A percentile compares a stretch with the other conserved stretches of the same genome.
Conservation (phyloP, 345 rosid genomes). For the Theobroma cacao region DNA sequence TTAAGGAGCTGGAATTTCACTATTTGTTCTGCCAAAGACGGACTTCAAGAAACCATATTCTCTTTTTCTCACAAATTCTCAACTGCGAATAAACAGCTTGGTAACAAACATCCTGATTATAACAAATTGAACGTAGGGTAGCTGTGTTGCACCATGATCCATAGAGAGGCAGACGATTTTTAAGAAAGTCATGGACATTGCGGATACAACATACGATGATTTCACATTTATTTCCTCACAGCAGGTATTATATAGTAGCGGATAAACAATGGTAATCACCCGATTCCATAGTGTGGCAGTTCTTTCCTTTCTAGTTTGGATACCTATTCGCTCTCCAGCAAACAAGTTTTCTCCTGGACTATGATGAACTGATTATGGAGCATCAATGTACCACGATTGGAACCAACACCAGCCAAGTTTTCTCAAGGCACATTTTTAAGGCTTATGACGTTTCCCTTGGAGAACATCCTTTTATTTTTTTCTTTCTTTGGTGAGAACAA, state of each 20-base stretch:
- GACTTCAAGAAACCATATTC: neutral
- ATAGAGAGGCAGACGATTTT: neutral
- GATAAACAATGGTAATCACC: neutral
- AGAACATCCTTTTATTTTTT: too few species aligned
- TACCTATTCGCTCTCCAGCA: too few species aligned
- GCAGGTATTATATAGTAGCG: neutral
- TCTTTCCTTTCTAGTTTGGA: too few species aligned
- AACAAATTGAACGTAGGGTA: neutral
- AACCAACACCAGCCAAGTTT: neutral
- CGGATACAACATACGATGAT: neutral
- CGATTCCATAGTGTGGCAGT: neutral
- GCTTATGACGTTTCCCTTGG: neutral
- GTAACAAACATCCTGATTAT: neutral
- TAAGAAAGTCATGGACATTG: too few species aligned
- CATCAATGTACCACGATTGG: neutral
- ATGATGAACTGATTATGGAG: too few species aligned
- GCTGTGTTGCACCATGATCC: neutral
- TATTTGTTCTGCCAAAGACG: neutral
- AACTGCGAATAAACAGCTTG: neutral
- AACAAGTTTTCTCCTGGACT: too few species aligned
- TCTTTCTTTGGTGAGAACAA: too few species aligned
- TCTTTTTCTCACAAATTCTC: too few species aligned
- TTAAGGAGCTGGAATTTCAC: neutral
- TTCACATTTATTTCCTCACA: neutral
- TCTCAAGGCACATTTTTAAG: neutral